Base-by-base conservation (phyloP, 176 grass and related monocot genomes). In the Poa pratensis region DNA sequence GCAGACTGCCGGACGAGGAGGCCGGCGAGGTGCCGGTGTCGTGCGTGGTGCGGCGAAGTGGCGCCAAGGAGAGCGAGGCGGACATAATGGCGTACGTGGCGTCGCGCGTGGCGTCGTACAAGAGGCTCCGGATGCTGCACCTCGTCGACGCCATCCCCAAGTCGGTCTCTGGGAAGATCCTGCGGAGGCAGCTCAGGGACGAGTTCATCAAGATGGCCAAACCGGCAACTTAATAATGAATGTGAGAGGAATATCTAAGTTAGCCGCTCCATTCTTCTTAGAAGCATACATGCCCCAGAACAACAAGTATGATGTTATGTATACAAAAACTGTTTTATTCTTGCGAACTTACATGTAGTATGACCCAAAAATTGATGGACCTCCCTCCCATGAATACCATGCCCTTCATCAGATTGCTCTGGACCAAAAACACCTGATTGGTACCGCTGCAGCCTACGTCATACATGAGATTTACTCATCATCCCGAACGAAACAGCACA, bases 111-210 rank as follows among this genome's bases (percentile, higher is more conserved):
- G 87, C 91, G 60, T 90, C 95, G 19, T 97, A 97, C 83, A 97
- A 93, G 91, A 91, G 78, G 85, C 55, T 97, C n/a, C 81, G 91
- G 57, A 15, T 53, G 39, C 48, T 97, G 85, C 82, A 84, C 28
- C 89, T 97, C 39, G 87, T 97, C 16, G 91, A 93, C 71, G 85
- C 83, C 28, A 95, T 97, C 17, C 92, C 95, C 1, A 97, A 93
- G 86, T 97, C 95, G 6, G 83, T 92, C 1, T 91, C 93, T 5
- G 95, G 93, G 45, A 97, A 97, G 90, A 97, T 95, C 64, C 27
- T 97, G 80, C 87, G 92, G 65, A 88, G 93, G 84, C 81, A 91
- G 72, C 90, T 97, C 57, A 91, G 93, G 75, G 92, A 97, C 58
- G 82, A 83, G 6, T 78, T 89, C 80, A 34, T 78, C 40, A 49